Evolutionary conservation across 2,329 filamentous ascomycete species (phyloP).

Genomic region (Diaporthe helianthi): DNA sequence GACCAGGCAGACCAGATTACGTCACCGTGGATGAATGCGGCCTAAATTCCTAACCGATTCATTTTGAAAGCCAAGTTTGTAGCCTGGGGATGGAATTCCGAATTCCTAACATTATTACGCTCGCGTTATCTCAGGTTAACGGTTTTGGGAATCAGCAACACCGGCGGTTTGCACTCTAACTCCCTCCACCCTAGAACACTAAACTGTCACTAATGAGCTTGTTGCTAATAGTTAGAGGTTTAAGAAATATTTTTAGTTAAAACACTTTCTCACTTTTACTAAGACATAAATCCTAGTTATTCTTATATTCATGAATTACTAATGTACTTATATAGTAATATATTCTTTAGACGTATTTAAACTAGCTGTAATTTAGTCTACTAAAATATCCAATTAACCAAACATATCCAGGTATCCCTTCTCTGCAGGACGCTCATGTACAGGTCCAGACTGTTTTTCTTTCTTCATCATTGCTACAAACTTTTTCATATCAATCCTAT

Average conservation of each 20-base stretch:
- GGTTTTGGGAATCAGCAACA: too few relatives aligned
- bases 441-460: background rate
- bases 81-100: background rate
- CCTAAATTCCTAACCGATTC: background rate
- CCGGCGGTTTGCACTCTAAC: too few relatives aligned
- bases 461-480: conserved; percentile 37
- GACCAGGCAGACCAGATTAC: background rate
- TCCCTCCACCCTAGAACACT: too few relatives aligned
- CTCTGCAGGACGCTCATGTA: background rate
- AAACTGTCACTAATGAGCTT: too few relatives aligned
- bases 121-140: background rate
- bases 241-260: too few relatives aligned
- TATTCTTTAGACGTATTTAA: background rate
- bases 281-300: too few relatives aligned
- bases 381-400: background rate
- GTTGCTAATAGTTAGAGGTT: too few relatives aligned
- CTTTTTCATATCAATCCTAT: conserved; percentile 37
- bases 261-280: too few relatives aligned
- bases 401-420: conserved; percentile 18
- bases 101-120: background rate
- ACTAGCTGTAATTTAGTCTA: too few relatives aligned
- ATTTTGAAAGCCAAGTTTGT: background rate
- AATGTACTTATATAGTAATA: too few relatives aligned
- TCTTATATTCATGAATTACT: too few relatives aligned
- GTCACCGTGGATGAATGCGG: background rate